Percentiles rank a stretch among this genome's conserved stretches.
Conservation (phyloP, 75 land plant genomes). For the Picea sitchensis region DNA sequence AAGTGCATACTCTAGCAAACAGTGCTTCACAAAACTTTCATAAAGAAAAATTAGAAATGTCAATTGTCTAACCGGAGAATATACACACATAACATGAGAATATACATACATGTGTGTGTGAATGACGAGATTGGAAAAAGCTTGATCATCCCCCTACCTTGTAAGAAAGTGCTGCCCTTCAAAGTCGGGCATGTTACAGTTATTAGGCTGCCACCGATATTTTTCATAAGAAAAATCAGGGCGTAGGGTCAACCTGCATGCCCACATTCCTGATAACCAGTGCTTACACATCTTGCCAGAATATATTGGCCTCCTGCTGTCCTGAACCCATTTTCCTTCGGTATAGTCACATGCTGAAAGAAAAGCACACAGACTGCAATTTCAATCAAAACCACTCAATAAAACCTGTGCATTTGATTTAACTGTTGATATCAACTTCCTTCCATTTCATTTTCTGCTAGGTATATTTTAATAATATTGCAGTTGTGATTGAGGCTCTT, state of each 20-base stretch:
- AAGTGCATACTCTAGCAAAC: not conserved
- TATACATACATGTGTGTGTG: not conserved
- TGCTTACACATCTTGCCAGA: slow-evolving; percentile 67
- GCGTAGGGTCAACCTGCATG: slow-evolving; percentile 69
- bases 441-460: not conserved
- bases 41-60: not conserved
- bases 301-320: slow-evolving; percentile 53
- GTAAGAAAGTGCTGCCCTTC: slow-evolving; percentile 39
- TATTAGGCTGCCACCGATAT: slow-evolving; percentile 74
- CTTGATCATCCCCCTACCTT: slow-evolving; percentile 32
- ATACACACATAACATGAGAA: too few relatives aligned
- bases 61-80: too few relatives aligned
- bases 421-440: not conserved
- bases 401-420: not conserved
- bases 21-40: not conserved
- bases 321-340: slow-evolving; percentile 77
- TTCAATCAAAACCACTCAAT: not conserved
- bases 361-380: slow-evolving; percentile 2
- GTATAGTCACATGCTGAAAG: slow-evolving; percentile 70
- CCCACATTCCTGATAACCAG: slow-evolving; percentile 85
- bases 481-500: not conserved
- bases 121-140: not conserved
- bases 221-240: slow-evolving; percentile 70
- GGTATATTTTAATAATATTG: not conserved
- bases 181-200: slow-evolving; percentile 77